phyloP scores from a whole-genome alignment of 306 rosid species.

The Coriaria nepalensis region DNA sequence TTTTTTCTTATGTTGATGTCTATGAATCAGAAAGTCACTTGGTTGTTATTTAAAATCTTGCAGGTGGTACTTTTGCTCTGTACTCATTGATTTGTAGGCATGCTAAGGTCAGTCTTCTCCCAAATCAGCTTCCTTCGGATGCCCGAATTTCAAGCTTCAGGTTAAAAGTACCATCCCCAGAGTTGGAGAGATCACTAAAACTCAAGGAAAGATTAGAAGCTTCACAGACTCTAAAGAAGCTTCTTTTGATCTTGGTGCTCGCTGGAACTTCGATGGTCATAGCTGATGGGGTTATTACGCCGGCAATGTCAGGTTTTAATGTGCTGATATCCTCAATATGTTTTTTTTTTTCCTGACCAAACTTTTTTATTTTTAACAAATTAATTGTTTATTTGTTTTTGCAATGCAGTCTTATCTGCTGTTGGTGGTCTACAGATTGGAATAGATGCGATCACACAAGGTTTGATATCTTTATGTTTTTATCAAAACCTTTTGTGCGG shows the following conservation, averaged over 20 bases:
- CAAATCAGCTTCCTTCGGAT: slow-evolving; percentile 94
- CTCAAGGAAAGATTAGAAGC: slow-evolving; percentile 84
- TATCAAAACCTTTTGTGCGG: neutral
- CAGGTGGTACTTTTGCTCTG: slow-evolving; percentile 98
- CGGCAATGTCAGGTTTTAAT: slow-evolving; percentile 75
- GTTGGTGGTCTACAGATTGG: slow-evolving; percentile 81
- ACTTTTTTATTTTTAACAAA: neutral
- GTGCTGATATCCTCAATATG: slow-evolving; percentile 4
- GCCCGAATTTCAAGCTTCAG: slow-evolving; percentile 91
- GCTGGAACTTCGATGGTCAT: slow-evolving; percentile 99
- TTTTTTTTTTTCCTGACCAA: neutral
- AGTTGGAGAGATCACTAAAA: slow-evolving; percentile 91
- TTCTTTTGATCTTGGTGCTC: slow-evolving; percentile 70
- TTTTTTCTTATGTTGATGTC: too few species aligned
- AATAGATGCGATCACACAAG: slow-evolving; percentile 58
- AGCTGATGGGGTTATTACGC: slow-evolving; percentile 95
- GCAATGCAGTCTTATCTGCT: slow-evolving; percentile 71
- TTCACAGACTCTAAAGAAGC: slow-evolving; percentile 73
- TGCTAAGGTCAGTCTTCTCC: slow-evolving; percentile 98
- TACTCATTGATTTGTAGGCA: slow-evolving; percentile 98
- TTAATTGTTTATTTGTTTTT: slow-evolving; percentile 10
- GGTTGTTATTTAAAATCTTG: slow-evolving; percentile 18
- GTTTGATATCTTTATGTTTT: slow-evolving; percentile 19
- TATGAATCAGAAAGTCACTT: too few species aligned
- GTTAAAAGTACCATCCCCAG: slow-evolving; percentile 91